Evolutionary conservation across 1,284 basidiomycete genomes (phyloP).

Genomic region (Boletus sp.): DNA sequence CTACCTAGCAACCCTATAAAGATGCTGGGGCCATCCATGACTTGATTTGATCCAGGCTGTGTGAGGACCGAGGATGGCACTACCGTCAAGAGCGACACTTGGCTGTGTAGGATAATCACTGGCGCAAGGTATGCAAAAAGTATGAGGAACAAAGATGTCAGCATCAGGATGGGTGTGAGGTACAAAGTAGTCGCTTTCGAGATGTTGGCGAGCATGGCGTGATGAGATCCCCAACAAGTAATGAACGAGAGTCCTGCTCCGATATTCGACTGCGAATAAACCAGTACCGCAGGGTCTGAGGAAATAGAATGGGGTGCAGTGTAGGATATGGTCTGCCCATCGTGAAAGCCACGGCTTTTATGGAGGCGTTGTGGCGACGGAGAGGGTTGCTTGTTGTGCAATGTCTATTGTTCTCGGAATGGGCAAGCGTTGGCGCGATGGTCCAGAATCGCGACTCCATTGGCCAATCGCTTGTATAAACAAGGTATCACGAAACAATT

Average conservation of each 20-base stretch:
- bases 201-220: conserved; percentile 51
- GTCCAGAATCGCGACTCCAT: too few relatives aligned
- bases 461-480: neutral
- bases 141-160: conserved; percentile 61
- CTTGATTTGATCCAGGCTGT: conserved; percentile 37
- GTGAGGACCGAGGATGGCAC: conserved; percentile 53
- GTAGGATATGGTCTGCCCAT: conserved; percentile 4
- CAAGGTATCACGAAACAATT: neutral
- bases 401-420: conserved; percentile 20
- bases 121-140: conserved; percentile 67
- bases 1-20: conserved; percentile 64
- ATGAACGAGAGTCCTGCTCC: conserved; percentile 21
- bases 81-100: conserved; percentile 62
- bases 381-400: conserved; percentile 20
- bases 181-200: conserved; percentile 68
- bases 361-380: neutral
- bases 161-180: conserved; percentile 60
- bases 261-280: conserved; percentile 17
- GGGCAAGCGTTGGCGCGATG: neutral
- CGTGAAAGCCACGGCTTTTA: conserved; percentile 14
- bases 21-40: conserved; percentile 66
- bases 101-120: conserved; percentile 51
- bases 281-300: conserved; percentile 22
- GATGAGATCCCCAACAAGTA: conserved; percentile 2
- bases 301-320: neutral